Conservation (phyloP, 2,329 filamentous ascomycete genomes). For the Trichoderma lentiforme region DNA sequence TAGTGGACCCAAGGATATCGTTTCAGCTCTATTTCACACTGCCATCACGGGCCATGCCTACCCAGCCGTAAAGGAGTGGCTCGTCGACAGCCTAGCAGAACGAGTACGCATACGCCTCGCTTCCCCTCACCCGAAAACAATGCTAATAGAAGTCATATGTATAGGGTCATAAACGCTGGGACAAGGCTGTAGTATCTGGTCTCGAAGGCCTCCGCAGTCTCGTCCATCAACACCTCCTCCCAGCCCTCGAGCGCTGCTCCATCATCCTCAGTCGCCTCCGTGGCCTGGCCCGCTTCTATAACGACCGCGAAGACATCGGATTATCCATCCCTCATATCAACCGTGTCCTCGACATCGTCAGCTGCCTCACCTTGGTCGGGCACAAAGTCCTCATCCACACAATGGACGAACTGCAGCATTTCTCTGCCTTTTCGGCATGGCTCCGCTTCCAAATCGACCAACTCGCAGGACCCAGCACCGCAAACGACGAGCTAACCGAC, state of each 20-base stretch:
- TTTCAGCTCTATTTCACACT: constrained; percentile 77
- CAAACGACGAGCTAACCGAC: constrained; percentile 69
- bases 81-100: constrained; percentile 78
- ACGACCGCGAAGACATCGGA: constrained; percentile 62
- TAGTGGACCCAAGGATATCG: constrained; percentile 58
- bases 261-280: constrained; percentile 79
- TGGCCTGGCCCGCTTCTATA: constrained; percentile 79
- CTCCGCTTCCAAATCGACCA: constrained; percentile 78
- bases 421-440: constrained; percentile 78
- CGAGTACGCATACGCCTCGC: constrained; percentile 50
- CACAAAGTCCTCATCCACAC: constrained; percentile 69
- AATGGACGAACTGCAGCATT: constrained; percentile 75
- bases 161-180: constrained; percentile 91
- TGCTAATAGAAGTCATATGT: background rate
- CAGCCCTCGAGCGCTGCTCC: constrained; percentile 77
- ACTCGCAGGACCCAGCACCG: constrained; percentile 59
- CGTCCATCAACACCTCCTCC: constrained; percentile 83
- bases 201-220: constrained; percentile 74
- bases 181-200: constrained; percentile 76
- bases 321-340: constrained; percentile 62
- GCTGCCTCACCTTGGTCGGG: constrained; percentile 70
- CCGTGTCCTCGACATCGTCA: constrained; percentile 65
- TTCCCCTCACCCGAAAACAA: constrained; percentile 62
- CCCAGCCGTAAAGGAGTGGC: constrained; percentile 75
- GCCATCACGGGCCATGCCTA: constrained; percentile 80